Evolutionary conservation across 2,329 filamentous ascomycete species (phyloP).

Genomic region (Colletotrichum nymphaeae): DNA sequence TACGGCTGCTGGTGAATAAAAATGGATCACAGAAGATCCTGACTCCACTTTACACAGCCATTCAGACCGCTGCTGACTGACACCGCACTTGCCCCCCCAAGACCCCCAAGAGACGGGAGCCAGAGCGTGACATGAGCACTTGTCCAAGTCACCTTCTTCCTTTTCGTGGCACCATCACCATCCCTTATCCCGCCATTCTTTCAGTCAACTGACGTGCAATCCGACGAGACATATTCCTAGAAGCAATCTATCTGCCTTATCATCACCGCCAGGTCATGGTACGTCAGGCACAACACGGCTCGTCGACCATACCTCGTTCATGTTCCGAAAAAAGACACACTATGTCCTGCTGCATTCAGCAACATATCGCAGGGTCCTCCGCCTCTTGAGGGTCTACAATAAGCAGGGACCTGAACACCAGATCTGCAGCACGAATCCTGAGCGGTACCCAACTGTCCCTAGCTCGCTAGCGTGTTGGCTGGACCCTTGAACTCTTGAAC

Average conservation of each 20-base stretch:
- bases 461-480: constrained; percentile 16
- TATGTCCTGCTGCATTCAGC: not conserved
- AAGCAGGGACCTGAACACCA: constrained; percentile 29
- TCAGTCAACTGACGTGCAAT: constrained; percentile 22
- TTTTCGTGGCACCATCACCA: constrained; percentile 24
- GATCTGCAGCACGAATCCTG: constrained; percentile 14
- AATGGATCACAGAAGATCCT: constrained; percentile 7
- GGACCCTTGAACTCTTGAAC: constrained; percentile 19
- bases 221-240: not conserved
- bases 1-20: not conserved
- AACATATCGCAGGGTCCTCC: constrained; percentile 28
- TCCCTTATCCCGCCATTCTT: constrained; percentile 9
- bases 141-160: constrained; percentile 21
- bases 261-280: not conserved
- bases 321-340: not conserved
- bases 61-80: constrained; percentile 30
- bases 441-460: not conserved
- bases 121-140: constrained; percentile 31
- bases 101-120: constrained; percentile 1
- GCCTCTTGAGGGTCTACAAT: not conserved
- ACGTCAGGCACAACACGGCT: not conserved
- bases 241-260: not conserved
- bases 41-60: constrained; percentile 9
- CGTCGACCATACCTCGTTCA: not conserved
- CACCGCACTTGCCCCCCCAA: constrained; percentile 9